phyloP scores from a whole-genome alignment of 2,329 filamentous ascomycete genomes.

The Fusarium scirpi region DNA sequence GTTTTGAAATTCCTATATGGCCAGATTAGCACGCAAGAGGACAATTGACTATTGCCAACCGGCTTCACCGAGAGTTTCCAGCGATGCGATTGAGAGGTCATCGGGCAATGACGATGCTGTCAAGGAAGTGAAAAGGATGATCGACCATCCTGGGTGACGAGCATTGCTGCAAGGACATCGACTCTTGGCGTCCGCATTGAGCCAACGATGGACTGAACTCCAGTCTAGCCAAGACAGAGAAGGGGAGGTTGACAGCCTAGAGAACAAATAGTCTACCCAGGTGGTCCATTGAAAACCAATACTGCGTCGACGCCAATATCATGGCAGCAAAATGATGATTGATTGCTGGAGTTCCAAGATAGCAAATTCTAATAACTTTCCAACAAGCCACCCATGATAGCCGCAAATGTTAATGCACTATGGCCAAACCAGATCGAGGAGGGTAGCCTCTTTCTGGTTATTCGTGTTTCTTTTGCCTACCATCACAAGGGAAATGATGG shows the following conservation, averaged over 20 bases:
- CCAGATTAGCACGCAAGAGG: neutral
- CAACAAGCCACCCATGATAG: neutral
- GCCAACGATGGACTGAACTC: constrained; percentile 14
- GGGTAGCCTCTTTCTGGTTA: neutral
- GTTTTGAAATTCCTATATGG: constrained; percentile 10
- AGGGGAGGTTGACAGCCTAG: neutral
- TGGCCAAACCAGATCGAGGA: neutral
- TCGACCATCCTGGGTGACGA: constrained; percentile 13
- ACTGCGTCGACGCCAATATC: constrained; percentile 1
- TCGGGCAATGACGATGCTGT: neutral
- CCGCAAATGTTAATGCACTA: neutral
- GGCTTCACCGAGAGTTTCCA: neutral
- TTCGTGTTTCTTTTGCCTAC: neutral
- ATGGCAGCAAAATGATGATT: constrained; percentile 1
- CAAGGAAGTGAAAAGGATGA: neutral
- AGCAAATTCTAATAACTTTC: neutral
- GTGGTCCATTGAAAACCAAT: constrained; percentile 1
- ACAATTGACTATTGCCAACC: neutral
- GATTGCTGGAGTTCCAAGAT: constrained; percentile 2
- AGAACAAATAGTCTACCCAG: constrained; percentile 13
- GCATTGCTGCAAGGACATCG: constrained; percentile 22
- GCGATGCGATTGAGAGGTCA: neutral
- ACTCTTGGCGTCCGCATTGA: constrained; percentile 24
- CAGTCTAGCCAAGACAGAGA: constrained; percentile 27
- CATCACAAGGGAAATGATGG: neutral